A percentile compares a stretch with the other conserved stretches of the same genome.
Conservation (phyloP, 2,329 filamentous ascomycete genomes). For the Sporothrix protearum region DNA sequence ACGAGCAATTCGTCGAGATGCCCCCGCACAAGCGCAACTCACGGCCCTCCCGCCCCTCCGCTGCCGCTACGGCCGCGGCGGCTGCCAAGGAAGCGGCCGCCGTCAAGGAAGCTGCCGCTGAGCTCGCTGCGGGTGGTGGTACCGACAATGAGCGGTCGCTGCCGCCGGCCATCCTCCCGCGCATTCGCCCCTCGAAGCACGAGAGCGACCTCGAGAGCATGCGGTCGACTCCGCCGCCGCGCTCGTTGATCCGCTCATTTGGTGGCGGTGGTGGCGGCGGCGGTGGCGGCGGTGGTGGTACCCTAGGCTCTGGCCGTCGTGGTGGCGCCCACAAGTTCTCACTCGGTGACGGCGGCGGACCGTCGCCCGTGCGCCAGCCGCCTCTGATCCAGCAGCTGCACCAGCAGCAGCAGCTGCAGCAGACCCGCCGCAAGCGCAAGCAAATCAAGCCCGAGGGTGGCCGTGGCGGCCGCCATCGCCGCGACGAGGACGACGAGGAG, state of each 20-base stretch:
- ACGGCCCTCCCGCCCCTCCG: conserved; percentile 35
- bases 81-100: conserved; percentile 27
- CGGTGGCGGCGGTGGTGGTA: conserved; percentile 43
- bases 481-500: conserved; percentile 19
- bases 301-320: conserved; percentile 44
- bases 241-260: conserved; percentile 38
- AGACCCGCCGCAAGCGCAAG: conserved; percentile 18
- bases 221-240: conserved; percentile 51
- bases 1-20: conserved; percentile 65
- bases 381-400: conserved; percentile 28
- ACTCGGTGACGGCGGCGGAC: conserved; percentile 51
- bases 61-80: conserved; percentile 25
- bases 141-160: conserved; percentile 49
- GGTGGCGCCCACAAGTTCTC: conserved; percentile 56
- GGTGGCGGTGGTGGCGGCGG: conserved; percentile 45
- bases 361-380: conserved; percentile 53
- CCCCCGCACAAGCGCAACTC: conserved; percentile 56
- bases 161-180: conserved; percentile 53
- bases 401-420: conserved; percentile 32
- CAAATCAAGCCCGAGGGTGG: background rate
- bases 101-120: conserved; percentile 29
- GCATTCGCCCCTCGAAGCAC: conserved; percentile 61
- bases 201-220: conserved; percentile 54
- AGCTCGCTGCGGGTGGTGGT: conserved; percentile 30
- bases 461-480: background rate